phyloP scores from a whole-genome alignment of 2,329 filamentous ascomycete genomes.

The Fusarium vanettenii region DNA sequence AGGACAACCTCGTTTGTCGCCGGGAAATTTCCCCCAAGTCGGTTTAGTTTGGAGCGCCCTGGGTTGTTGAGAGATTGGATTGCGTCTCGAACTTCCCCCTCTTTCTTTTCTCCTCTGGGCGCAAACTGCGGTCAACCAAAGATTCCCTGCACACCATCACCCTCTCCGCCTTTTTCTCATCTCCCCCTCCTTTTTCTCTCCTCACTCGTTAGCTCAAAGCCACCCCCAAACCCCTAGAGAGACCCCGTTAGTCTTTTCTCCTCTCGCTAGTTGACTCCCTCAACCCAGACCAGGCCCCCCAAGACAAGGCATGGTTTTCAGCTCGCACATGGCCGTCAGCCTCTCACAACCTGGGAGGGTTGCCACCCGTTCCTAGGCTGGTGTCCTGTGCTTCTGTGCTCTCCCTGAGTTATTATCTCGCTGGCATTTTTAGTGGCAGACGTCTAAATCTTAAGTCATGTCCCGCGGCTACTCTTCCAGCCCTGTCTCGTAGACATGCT shows the following conservation, averaged over 20 bases:
- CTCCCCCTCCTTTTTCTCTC: constrained; percentile 22
- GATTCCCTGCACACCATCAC: constrained; percentile 10
- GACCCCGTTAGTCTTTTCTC: background rate
- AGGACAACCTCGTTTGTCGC: constrained; percentile 6
- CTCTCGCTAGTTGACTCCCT: constrained; percentile 3
- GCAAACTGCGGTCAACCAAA: background rate
- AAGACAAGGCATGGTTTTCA: constrained; percentile 23
- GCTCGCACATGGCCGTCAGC: constrained; percentile 12
- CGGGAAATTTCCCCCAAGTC: constrained; percentile 18
- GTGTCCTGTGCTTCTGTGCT: background rate
- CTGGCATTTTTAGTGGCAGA: background rate
- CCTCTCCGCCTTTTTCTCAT: background rate
- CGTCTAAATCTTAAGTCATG: constrained; percentile 3
- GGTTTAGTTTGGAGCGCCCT: background rate
- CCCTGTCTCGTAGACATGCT: constrained; percentile 6
- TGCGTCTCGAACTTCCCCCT: constrained; percentile 4
- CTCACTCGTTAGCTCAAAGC: constrained; percentile 13
- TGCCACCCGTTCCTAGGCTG: background rate
- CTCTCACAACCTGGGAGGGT: constrained; percentile 1
- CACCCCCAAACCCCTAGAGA: background rate
- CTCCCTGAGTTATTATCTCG: background rate
- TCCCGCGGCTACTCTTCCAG: constrained; percentile 1
- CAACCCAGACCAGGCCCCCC: background rate
- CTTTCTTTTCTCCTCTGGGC: constrained; percentile 9
- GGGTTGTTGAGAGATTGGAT: background rate